phyloP scores from a whole-genome alignment of 2,329 filamentous ascomycete species.

The Neonectria faginata region DNA sequence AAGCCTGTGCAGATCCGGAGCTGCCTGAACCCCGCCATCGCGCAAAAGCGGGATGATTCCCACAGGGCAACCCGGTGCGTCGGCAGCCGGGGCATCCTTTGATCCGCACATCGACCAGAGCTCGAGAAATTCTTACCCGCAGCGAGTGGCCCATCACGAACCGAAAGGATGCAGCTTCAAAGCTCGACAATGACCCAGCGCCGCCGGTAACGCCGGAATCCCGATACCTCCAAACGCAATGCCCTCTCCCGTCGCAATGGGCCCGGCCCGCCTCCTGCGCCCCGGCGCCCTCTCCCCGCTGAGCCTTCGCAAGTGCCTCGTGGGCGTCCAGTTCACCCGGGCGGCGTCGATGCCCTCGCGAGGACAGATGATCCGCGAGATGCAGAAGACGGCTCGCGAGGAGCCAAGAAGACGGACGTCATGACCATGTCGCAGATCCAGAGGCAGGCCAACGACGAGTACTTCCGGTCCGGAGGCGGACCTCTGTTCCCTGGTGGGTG shows the following conservation, averaged over 20 bases:
- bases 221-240: slow-evolving; percentile 26
- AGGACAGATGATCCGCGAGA: slow-evolving; percentile 45
- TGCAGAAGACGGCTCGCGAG: slow-evolving; percentile 42
- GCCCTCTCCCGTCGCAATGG: slow-evolving; percentile 35
- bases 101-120: slow-evolving; percentile 40
- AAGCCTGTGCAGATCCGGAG: slow-evolving; percentile 22
- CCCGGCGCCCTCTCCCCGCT: slow-evolving; percentile 29
- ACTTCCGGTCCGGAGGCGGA: slow-evolving; percentile 49
- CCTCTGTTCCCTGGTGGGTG: slow-evolving; percentile 52
- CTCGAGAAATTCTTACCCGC: slow-evolving; percentile 42
- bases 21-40: background rate
- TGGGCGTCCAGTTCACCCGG: slow-evolving; percentile 41
- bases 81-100: slow-evolving; percentile 34
- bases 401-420: slow-evolving; percentile 41
- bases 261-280: slow-evolving; percentile 37
- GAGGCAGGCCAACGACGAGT: slow-evolving; percentile 48
- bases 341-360: slow-evolving; percentile 44
- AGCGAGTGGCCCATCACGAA: slow-evolving; percentile 13
- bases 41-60: background rate
- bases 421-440: slow-evolving; percentile 49
- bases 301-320: slow-evolving; percentile 33
- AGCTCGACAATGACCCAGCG: slow-evolving; percentile 43
- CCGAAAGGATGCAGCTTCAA: slow-evolving; percentile 22
- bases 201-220: slow-evolving; percentile 42
- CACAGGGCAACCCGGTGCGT: slow-evolving; percentile 3